Conservation (phyloP, 495 filamentous ascomycete genomes). For the Hypomontagnella submonticulosa region DNA sequence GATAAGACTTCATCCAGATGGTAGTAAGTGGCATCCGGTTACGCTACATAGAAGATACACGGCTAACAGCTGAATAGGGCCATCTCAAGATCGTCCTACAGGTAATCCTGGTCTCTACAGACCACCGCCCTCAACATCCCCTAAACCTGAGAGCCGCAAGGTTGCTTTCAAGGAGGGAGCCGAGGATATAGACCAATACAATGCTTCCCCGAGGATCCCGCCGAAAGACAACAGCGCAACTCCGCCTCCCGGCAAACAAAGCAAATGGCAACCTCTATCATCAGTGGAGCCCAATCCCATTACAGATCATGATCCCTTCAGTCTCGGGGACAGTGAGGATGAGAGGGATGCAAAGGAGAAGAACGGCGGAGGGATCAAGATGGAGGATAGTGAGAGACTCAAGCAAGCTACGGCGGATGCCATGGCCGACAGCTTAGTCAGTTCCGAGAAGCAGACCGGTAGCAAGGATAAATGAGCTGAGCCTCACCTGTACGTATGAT, state of each 20-base stretch:
- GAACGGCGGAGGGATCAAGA: constrained; percentile 65
- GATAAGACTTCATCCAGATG: constrained; percentile 81
- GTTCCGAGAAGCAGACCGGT: constrained; percentile 40
- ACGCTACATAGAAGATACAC: constrained; percentile 11
- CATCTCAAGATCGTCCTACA: constrained; percentile 37
- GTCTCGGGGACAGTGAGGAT: constrained; percentile 93
- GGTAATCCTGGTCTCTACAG: constrained; percentile 83
- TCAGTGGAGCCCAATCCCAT: constrained; percentile 88
- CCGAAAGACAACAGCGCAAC: constrained; percentile 50
- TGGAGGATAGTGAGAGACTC: constrained; percentile 74
- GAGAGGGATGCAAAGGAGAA: constrained; percentile 80
- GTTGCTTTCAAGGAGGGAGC: constrained; percentile 80
- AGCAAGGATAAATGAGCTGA: constrained; percentile 32
- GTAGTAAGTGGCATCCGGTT: constrained; percentile 66
- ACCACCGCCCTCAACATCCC: constrained; percentile 68
- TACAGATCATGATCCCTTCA: constrained; percentile 94
- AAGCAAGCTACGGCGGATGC: constrained; percentile 77
- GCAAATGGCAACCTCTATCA: constrained; percentile 97
- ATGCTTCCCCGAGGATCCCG: constrained; percentile 64
- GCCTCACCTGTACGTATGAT: background rate
- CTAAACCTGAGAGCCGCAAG: constrained; percentile 70
- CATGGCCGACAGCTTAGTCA: constrained; percentile 64
- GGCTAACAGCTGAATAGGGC: constrained; percentile 32
- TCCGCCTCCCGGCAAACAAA: constrained; percentile 67
- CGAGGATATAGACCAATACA: constrained; percentile 85